Evolutionary conservation across 2,329 filamentous ascomycete genomes (phyloP).

Genomic region (Neodidymelliopsis sp.): DNA sequence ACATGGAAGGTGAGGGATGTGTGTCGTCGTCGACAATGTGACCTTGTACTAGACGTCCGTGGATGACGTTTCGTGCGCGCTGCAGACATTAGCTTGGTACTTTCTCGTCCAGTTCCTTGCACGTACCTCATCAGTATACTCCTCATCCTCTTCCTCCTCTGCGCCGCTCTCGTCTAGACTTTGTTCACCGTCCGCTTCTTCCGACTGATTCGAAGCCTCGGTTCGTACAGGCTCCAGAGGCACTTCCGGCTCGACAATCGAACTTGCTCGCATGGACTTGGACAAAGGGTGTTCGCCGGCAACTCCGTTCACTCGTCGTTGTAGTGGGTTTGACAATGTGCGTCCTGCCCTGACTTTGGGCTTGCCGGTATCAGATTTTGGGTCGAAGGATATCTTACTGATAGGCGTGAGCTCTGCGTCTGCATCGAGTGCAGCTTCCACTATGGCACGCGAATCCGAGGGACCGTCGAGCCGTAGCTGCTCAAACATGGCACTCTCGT

Average conservation of each 20-base stretch:
- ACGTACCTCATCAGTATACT: conserved; percentile 72
- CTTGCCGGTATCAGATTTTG: conserved; percentile 37
- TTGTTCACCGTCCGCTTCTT: conserved; percentile 23
- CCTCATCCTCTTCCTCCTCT: conserved; percentile 33
- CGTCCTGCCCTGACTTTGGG: conserved; percentile 31
- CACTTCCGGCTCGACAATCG: conserved; percentile 43
- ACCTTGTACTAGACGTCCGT: conserved; percentile 87
- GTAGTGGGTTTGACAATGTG: conserved; percentile 37
- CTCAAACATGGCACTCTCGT: conserved; percentile 77
- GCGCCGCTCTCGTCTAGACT: conserved; percentile 33
- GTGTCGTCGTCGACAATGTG: conserved; percentile 97
- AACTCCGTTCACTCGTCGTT: conserved; percentile 39
- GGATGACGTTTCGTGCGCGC: conserved; percentile 87
- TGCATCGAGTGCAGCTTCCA: conserved; percentile 41
- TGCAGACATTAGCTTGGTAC: conserved; percentile 31
- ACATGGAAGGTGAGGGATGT: conserved; percentile 79
- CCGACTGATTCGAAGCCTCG: conserved; percentile 26
- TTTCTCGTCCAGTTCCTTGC: background rate
- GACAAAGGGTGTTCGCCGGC: conserved; percentile 42
- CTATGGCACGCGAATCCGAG: conserved; percentile 47
- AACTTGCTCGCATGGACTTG: conserved; percentile 46
- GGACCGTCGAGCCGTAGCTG: conserved; percentile 52
- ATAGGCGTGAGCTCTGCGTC: conserved; percentile 46
- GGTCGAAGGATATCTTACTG: conserved; percentile 34
- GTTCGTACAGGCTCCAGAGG: conserved; percentile 36